Evolutionary conservation across 73 alveolate species (phyloP).

Genomic region (Stentor coeruleus): DNA sequence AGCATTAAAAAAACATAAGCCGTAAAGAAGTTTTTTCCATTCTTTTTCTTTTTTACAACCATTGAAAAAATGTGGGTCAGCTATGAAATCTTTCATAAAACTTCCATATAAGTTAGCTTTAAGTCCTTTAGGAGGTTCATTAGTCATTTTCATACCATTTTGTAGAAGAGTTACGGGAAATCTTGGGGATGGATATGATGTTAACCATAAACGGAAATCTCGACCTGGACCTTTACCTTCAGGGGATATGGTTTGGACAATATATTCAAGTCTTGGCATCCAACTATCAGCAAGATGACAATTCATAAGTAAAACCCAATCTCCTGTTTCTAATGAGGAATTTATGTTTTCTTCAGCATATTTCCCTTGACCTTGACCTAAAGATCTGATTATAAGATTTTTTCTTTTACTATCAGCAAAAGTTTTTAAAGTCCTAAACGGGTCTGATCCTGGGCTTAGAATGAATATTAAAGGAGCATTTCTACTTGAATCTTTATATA

Average conservation of each 20-base stretch:
- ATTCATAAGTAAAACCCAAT: constrained; percentile 98
- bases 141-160: constrained; percentile 93
- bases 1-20: constrained; percentile 99
- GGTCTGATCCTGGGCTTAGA: constrained; percentile 99
- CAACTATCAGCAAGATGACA: constrained; percentile 98
- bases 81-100: constrained; percentile 92
- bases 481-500: constrained; percentile 86
- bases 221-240: constrained; percentile 49
- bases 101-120: constrained; percentile 94
- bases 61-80: constrained; percentile 82
- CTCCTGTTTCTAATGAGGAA: constrained; percentile 81
- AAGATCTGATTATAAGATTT: constrained; percentile 74
- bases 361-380: constrained; percentile 96
- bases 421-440: constrained; percentile 85
- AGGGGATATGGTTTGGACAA: constrained; percentile 50
- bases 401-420: constrained; percentile 92
- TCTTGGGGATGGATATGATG: constrained; percentile 74
- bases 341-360: constrained; percentile 83
- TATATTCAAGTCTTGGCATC: constrained; percentile 96
- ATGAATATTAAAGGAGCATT: constrained; percentile 97
- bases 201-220: constrained; percentile 82
- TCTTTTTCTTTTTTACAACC: constrained; percentile 90
- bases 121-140: constrained; percentile 90
- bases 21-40: constrained; percentile 93
- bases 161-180: constrained; percentile 84